A percentile compares a stretch with the other conserved stretches of the same genome.
phyloP scores from a whole-genome alignment of 495 filamentous ascomycete species.

The Penicillium ochrochloron region DNA sequence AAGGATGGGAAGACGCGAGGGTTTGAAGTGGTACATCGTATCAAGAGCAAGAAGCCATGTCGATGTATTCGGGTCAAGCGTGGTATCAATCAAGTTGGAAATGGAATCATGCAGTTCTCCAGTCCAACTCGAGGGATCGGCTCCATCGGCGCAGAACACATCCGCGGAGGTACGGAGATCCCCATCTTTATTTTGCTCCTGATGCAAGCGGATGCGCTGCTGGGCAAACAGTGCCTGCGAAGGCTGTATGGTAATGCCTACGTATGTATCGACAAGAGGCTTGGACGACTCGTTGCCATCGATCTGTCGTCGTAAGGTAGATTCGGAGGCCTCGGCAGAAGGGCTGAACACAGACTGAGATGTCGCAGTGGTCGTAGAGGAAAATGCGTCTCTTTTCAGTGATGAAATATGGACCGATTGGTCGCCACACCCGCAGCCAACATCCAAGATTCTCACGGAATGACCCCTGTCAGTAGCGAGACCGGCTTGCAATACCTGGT shows the following conservation, averaged over 20 bases:
- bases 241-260: conserved; percentile 47
- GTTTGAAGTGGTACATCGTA: conserved; percentile 55
- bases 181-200: background rate
- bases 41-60: conserved; percentile 56
- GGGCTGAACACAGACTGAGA: background rate
- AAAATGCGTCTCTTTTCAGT: background rate
- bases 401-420: conserved; percentile 42
- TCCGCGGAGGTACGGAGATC: conserved; percentile 11
- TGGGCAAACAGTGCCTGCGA: conserved; percentile 38
- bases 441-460: conserved; percentile 43
- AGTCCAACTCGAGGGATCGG: conserved; percentile 35
- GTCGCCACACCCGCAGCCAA: conserved; percentile 57
- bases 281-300: background rate
- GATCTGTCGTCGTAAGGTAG: background rate
- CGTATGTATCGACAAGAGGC: conserved; percentile 41
- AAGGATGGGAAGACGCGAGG: conserved; percentile 48
- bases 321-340: background rate
- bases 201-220: background rate
- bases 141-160: conserved; percentile 41
- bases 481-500: conserved; percentile 44
- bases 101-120: conserved; percentile 28
- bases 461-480: conserved; percentile 26
- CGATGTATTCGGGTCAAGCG: background rate
- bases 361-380: background rate
- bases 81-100: background rate